phyloP scores from a whole-genome alignment of 192 early-diverging fungal genomes.

The Coemansia sp. region DNA sequence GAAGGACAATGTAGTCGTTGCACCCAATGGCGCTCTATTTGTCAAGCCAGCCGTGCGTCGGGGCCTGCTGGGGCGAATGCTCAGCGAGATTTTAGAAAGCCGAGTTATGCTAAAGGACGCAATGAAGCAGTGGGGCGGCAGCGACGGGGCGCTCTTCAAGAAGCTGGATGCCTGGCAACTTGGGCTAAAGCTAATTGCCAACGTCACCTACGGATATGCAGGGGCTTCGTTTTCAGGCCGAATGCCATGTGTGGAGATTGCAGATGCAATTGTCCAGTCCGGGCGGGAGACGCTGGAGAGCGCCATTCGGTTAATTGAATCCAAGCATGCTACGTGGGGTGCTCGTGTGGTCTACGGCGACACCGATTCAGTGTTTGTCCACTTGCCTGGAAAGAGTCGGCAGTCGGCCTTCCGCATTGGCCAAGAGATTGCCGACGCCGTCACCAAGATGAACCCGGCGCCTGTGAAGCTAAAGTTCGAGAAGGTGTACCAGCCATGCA shows the following conservation, averaged over 20 bases:
- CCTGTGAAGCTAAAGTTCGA: conserved; percentile 94
- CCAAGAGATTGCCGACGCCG: conserved; percentile 70
- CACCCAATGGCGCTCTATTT: conserved; percentile 86
- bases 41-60: conserved; percentile 79
- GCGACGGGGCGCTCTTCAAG: conserved; percentile 49
- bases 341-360: conserved; percentile 90
- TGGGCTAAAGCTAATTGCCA: conserved; percentile 85
- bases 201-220: conserved; percentile 91
- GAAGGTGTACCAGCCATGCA: conserved; percentile 87
- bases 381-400: conserved; percentile 63
- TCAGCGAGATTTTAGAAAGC: conserved; percentile 84
- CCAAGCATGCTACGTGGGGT: conserved; percentile 59
- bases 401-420: conserved; percentile 80
- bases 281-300: conserved; percentile 81
- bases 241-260: conserved; percentile 88
- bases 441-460: conserved; percentile 71
- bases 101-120: conserved; percentile 85
- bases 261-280: conserved; percentile 87
- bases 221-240: conserved; percentile 81
- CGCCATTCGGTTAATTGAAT: conserved; percentile 66
- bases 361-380: conserved; percentile 90
- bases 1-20: conserved; percentile 67
- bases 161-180: conserved; percentile 83
- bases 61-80: conserved; percentile 78
- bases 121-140: conserved; percentile 65